Evolutionary conservation across 1,139 yeast genomes (phyloP).

Genomic region (Yamadazyma aaseri): DNA sequence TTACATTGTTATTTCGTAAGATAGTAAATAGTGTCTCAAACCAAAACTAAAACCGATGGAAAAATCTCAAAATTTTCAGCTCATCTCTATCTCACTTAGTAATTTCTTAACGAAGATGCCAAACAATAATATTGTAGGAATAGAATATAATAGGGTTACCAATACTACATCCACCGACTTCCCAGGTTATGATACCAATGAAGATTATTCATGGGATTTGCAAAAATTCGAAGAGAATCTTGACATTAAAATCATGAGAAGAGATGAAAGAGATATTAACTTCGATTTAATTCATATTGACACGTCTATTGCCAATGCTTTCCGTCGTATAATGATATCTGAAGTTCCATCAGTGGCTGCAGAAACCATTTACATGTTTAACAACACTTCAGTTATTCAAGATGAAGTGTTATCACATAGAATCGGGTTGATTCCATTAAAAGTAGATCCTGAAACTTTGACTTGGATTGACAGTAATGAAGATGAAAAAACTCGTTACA

Average conservation of each 20-base stretch:
- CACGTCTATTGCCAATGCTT: slow-evolving; percentile 92
- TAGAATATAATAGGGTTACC: slow-evolving; percentile 88
- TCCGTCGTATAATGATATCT: slow-evolving; percentile 93
- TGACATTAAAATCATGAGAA: slow-evolving; percentile 64
- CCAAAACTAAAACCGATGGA: neutral
- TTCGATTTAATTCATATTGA: slow-evolving; percentile 86
- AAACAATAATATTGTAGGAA: slow-evolving; percentile 66
- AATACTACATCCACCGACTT: slow-evolving; percentile 85
- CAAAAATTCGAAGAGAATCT: slow-evolving; percentile 73
- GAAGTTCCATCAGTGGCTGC: slow-evolving; percentile 97
- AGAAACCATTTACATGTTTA: slow-evolving; percentile 84
- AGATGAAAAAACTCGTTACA: slow-evolving; percentile 68
- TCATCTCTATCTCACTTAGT: slow-evolving; percentile 7
- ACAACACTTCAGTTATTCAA: slow-evolving; percentile 94
- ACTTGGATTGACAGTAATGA: slow-evolving; percentile 69
- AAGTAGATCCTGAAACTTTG: slow-evolving; percentile 85
- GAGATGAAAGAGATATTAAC: slow-evolving; percentile 72
- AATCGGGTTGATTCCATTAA: slow-evolving; percentile 87
- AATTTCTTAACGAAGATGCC: slow-evolving; percentile 5
- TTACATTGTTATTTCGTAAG: neutral
- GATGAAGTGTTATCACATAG: slow-evolving; percentile 96
- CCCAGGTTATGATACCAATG: slow-evolving; percentile 72
- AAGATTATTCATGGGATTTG: slow-evolving; percentile 78
- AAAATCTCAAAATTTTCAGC: slow-evolving; percentile 7
- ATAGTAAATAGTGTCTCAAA: neutral